Evolutionary conservation across 768 basidiomycete genomes (phyloP), one percentile per base, ranked within the genome.

Genomic region (Lenzites betulinus): DNA sequence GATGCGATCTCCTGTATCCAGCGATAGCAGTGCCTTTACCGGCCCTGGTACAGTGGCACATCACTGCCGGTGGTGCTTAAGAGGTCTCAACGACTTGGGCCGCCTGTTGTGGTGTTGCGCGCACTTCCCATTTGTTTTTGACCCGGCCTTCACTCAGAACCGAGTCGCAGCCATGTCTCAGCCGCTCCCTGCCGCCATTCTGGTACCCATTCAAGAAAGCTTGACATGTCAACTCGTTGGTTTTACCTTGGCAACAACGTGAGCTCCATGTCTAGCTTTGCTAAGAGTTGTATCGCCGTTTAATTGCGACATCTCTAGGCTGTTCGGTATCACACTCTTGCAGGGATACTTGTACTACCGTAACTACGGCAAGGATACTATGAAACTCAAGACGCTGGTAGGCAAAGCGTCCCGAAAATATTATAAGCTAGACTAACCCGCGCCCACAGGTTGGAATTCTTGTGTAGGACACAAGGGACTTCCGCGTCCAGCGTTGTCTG

Each of bases 301-400:
- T 18, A 50, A 15, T 2, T n/a, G 7, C 16, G n/a, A n/a, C n/a
- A 7, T 2, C 16, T 30, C 12, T n/a, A 51, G 50, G 1, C 36
- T 51, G 20, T 51, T 22, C 13, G 50, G 50, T 1, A 51, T 51
- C 3, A 51, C 50, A 12, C 18, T 51, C 1, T 15, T 51, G 4
- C 50, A 51, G 23, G 36, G n/a, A 11, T 51, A 51, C 36, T 23
- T 51, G 11, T 51, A 51, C n/a, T 51, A 22, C 23, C 50, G 50
- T 13, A n/a, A 36, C 4, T 39, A 51, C 36, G 4, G 8, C 15
- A 9, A 11, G 11, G 50, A 51, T 16, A 23, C 26, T 15, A 15
- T 36, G 12, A n/a, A 18, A 11, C 35, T 38, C 7, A 51, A 51
- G 36, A 5, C 22, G 3, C 50, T 51, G 20, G 46, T 47, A 26